Base-by-base conservation (phyloP, 2,329 filamentous ascomycete genomes). In the Colletotrichum tanaceti region DNA sequence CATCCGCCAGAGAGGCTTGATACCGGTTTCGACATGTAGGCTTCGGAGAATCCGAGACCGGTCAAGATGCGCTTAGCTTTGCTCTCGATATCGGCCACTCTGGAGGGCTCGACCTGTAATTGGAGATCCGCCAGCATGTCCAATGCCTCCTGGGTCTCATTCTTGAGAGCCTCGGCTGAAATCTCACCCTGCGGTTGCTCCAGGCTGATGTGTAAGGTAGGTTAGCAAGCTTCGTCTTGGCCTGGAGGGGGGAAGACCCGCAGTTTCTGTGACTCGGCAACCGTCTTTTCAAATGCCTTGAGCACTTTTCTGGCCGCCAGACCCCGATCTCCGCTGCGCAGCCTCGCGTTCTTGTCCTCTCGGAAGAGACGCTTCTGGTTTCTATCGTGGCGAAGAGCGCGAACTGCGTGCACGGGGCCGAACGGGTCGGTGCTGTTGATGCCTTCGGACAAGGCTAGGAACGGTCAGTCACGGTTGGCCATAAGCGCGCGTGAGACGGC, bases 281-380 rank as follows among this genome's bases (percentile, higher is more conserved):
- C 83, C 18, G 86, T 85, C 71, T 89, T 89, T 74, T 97, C 93
- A 35, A 90, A 86, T 4, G 86, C 86, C 58, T 89, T 87, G 20
- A 96, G 79, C 1, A 89, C 87, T 73, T 96, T 95, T n/a, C 93
- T 84, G 0, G 93, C 93, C 69, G 91, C 86, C 75, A 91, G 81
- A 0, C 93, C 93, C 49, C 93, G 82, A 1, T 91, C 87, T 41
- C 93, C 93, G 74, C 92, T 95, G 59, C 92, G 84, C 47, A 93
- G 80, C 49, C 88, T 84, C 9, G 93, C 92, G 74, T 93, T 89
- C 72, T 94, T 92, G 74, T 93, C 89, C 0, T 90, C 85, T 22
- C 90, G 85, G 64, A 91, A 92, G 3, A 94, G 81, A 7, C 87
- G 85, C 73, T 86, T 85, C 71, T 87, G 84, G 44, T 91, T 81